Base-by-base conservation (phyloP, 2,329 filamentous ascomycete species). In the Phaeophleospora eucalypticola region DNA sequence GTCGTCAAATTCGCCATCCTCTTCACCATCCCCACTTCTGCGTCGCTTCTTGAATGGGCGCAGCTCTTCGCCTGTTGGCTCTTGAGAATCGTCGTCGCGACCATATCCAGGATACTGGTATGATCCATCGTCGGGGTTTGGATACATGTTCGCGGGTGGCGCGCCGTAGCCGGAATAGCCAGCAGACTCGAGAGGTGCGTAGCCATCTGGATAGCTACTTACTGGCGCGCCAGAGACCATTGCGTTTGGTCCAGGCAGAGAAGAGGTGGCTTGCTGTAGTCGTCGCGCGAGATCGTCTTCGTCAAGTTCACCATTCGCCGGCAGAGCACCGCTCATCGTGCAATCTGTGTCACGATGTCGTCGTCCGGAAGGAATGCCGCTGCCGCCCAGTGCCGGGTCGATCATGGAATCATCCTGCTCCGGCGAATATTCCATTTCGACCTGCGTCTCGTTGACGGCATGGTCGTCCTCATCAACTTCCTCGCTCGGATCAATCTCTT, bases 401-500 rank as follows among this genome's bases (percentile, higher is more conserved):
- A 71, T 59, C 4, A 55, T 42, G 17, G 57, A 53, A 8, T 54
- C 53, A 14, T 61, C 58, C 19, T 60, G 57, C n/a, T n/a, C n/a
- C n/a, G n/a, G n/a, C 2, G 45, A 32, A 44, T 71, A 71, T 15
- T 70, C 66, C 37, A 73, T 72, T 9, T 68, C 68, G 24, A 65
- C 58, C 34, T 60, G 61, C 10, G 58, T 65, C 37, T 69, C 64
- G 21, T 68, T 65, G 14, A 62, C 40, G 4, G 44, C 46, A 34
- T 56, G 53, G 20, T 65, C 62, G 24, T 68, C 68, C 21, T 73
- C 68, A 14, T 76, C 70, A 29, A 70, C 64, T 34, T 73, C 69
- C 8, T 75, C 59, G 1, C 69, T 62, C 4, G 71, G 68, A 51
- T 76, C 71, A 35, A 66, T 66, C 39, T 71, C 60, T 57, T 77